A percentile compares a stretch with the other conserved stretches of the same genome.
phyloP scores from a whole-genome alignment of 1,139 yeast genomes.

The Candida sanyaensis region DNA sequence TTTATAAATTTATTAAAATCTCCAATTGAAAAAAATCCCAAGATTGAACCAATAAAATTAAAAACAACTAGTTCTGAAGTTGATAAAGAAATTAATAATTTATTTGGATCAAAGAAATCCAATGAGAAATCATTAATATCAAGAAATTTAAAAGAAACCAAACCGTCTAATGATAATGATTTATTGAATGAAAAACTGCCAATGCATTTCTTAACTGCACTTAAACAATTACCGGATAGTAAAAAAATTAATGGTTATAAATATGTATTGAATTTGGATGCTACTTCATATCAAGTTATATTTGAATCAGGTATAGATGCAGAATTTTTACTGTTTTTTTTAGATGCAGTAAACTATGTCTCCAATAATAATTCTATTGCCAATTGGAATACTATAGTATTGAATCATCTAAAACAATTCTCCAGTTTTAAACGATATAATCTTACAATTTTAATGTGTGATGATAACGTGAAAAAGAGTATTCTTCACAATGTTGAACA shows the following conservation, averaged over 20 bases:
- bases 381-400: conserved; percentile 20
- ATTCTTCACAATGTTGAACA: conserved; percentile 15
- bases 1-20: conserved; percentile 18
- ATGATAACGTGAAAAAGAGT: conserved; percentile 8
- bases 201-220: conserved; percentile 30
- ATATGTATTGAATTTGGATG: conserved; percentile 38
- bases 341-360: conserved; percentile 44
- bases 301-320: conserved; percentile 58
- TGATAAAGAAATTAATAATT: conserved; percentile 17
- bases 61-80: not conserved
- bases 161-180: not conserved
- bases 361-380: conserved; percentile 16
- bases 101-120: conserved; percentile 11
- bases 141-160: not conserved
- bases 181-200: conserved; percentile 17
- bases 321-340: conserved; percentile 51
- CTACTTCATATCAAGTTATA: conserved; percentile 29
- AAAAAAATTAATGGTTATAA: conserved; percentile 36
- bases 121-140: not conserved
- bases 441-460: conserved; percentile 20
- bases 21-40: not conserved
- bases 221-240: conserved; percentile 27
- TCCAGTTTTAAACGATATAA: conserved; percentile 27
- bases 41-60: not conserved
- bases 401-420: conserved; percentile 20